Base-by-base conservation (phyloP, 805 yeast species). In the Ogataea degrootiae region DNA sequence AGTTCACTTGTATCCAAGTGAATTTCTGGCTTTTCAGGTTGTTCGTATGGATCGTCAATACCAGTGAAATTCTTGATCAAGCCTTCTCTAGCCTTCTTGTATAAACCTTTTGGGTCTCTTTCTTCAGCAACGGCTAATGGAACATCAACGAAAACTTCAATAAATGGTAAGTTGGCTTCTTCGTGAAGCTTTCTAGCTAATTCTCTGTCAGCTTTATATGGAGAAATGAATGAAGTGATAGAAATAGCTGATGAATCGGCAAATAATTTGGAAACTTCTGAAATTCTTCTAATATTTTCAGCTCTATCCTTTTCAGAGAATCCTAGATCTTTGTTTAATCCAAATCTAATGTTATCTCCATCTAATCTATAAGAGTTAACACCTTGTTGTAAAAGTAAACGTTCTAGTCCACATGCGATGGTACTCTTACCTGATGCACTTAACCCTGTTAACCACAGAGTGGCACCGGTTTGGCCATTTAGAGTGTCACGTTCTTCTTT, bases 81-180 rank as follows among this genome's bases (percentile, higher is more conserved):
- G 34, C 98, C 98, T 62, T 90, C 94, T 68, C 97, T 82, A 16
- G 98, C 98, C 77, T 92, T 92, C 71, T 90, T 90, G 75, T 92
- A 92, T 56, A 92, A 74, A 12, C 98, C 98, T 74, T 92, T 92
- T 54, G 98, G 98, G 68, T 92, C 98, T 72, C 98, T 87, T 68
- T 88, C 79, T 74, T 92, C 98, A 43, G 97, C 98, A 52, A 92
- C 89, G 61, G 85, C 90, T 44, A 92, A 75, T 34, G 98, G 97
- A 40, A 90, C 97, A 66, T 91, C 96, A 35, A 91, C 92, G 57
- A 72, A 90, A 8, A 92, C 95, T 72, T 91, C 98, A 46, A 91
- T 79, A 61, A 91, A 91, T 45, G 96, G 92, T 52, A 92, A 72
- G 38, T 77, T 77, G 54, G 83, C 80, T 50, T 81, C 80, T 53